phyloP scores from a whole-genome alignment of 2,329 filamentous ascomycete genomes.

The Xylaria multiplex region DNA sequence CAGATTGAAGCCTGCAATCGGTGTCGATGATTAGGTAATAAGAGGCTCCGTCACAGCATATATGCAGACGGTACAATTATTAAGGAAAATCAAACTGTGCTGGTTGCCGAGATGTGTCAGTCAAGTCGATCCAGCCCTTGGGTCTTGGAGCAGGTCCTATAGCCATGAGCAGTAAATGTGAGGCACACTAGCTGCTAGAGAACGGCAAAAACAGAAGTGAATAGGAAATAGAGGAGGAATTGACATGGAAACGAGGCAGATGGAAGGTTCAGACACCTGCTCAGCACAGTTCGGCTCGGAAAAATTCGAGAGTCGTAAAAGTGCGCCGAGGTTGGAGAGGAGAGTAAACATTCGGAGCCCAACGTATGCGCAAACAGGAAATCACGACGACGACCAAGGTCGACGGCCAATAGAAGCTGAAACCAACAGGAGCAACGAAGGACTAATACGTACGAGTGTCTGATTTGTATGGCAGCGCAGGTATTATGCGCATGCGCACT shows the following conservation, averaged over 20 bases:
- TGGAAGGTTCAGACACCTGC: conserved; percentile 27
- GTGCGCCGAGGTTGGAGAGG: conserved; percentile 39
- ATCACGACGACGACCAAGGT: background rate
- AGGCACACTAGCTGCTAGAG: conserved; percentile 11
- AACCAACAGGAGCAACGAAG: conserved; percentile 12
- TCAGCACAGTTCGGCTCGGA: conserved; percentile 30
- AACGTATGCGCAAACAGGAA: conserved; percentile 33
- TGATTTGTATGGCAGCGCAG: conserved; percentile 23
- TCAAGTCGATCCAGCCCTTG: conserved; percentile 6
- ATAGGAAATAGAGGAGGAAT: conserved; percentile 14
- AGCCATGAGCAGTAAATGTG: conserved; percentile 12
- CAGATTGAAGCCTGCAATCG: conserved; percentile 20
- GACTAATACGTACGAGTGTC: conserved; percentile 31
- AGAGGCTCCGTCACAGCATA: conserved; percentile 22
- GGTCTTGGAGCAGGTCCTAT: conserved; percentile 6
- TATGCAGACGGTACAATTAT: conserved; percentile 16
- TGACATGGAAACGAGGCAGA: conserved; percentile 7
- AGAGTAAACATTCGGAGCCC: conserved; percentile 33
- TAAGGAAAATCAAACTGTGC: conserved; percentile 15
- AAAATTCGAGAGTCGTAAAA: conserved; percentile 30
- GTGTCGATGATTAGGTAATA: conserved; percentile 17
- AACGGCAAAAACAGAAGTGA: conserved; percentile 28
- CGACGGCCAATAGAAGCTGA: background rate
- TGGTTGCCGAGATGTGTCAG: conserved; percentile 28
- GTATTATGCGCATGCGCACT: conserved; percentile 30